These are phyloP conservation scores for Tylopilus balloui DNA, from an alignment of 768 basidiomycete genomes.

Conservation along the genomic window DNA sequence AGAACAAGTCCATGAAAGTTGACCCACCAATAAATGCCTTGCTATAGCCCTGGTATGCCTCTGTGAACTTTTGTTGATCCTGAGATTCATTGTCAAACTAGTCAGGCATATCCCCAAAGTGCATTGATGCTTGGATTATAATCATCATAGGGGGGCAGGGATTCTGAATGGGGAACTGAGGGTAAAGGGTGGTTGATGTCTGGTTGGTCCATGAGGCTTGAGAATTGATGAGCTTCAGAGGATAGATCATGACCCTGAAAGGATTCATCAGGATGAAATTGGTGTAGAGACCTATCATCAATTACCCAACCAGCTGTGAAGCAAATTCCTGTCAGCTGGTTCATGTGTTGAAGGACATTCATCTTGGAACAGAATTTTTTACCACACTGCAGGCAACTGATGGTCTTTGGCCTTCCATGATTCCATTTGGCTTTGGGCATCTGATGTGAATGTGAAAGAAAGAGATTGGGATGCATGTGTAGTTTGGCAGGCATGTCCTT, in stretches of 20 bases:
- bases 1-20: slow-evolving; percentile 3
- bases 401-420: background rate
- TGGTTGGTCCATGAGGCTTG: too few species aligned
- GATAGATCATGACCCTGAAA: too few species aligned
- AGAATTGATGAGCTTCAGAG: too few species aligned
- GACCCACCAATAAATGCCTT: background rate
- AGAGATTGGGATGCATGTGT: background rate
- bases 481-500: too few species aligned
- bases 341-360: background rate
- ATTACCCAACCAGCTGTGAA: background rate
- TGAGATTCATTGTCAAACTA: background rate
- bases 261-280: background rate
- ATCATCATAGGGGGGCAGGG: too few species aligned
- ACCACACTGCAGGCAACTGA: background rate
- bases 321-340: background rate
- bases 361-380: background rate
- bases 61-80: background rate
- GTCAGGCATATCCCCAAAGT: background rate
- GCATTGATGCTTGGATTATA: background rate
- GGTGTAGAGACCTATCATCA: background rate
- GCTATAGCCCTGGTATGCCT: background rate
- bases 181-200: too few species aligned
- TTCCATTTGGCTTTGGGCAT: background rate
- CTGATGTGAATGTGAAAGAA: background rate
- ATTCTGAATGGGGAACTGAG: too few species aligned